Evolutionary conservation across 2,329 filamentous ascomycete species (phyloP).

Genomic region (Teratosphaeria destructans): DNA sequence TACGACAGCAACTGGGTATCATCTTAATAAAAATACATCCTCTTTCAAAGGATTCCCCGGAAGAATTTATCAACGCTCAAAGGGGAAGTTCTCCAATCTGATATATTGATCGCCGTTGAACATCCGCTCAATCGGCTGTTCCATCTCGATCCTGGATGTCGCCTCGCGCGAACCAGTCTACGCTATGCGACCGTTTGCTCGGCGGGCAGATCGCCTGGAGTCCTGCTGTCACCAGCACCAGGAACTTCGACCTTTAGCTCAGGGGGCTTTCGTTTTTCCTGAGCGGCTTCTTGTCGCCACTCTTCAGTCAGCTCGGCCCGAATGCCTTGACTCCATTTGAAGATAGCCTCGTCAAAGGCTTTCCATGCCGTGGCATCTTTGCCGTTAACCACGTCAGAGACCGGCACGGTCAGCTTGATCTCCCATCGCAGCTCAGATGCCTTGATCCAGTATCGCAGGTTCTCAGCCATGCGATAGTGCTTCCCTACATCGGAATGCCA

Average conservation of each 20-base stretch:
- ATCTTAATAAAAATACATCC: not conserved
- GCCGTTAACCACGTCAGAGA: conserved; percentile 75
- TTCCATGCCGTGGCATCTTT: conserved; percentile 57
- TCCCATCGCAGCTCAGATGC: conserved; percentile 93
- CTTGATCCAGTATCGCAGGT: conserved; percentile 92
- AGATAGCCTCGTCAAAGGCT: conserved; percentile 71
- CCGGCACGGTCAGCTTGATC: conserved; percentile 69
- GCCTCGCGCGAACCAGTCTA: not conserved
- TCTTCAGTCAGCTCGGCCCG: conserved; percentile 74
- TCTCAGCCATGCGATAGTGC: conserved; percentile 87
- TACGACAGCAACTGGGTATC: not conserved
- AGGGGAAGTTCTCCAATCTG: not conserved
- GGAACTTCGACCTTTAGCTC: conserved; percentile 20
- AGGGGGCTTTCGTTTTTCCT: conserved; percentile 15
- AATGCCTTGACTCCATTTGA: conserved; percentile 73
- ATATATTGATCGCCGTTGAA: not conserved
- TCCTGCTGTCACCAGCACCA: not conserved
- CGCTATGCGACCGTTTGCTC: not conserved
- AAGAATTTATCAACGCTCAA: not conserved
- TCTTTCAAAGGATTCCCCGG: not conserved
- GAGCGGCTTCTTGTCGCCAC: conserved; percentile 37
- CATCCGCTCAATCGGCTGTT: not conserved
- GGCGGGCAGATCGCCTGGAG: not conserved
- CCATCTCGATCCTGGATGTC: not conserved
- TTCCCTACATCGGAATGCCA: conserved; percentile 92